Evolutionary conservation across 768 basidiomycete species (phyloP).

Genomic region (Macrolepiota fuliginosa): DNA sequence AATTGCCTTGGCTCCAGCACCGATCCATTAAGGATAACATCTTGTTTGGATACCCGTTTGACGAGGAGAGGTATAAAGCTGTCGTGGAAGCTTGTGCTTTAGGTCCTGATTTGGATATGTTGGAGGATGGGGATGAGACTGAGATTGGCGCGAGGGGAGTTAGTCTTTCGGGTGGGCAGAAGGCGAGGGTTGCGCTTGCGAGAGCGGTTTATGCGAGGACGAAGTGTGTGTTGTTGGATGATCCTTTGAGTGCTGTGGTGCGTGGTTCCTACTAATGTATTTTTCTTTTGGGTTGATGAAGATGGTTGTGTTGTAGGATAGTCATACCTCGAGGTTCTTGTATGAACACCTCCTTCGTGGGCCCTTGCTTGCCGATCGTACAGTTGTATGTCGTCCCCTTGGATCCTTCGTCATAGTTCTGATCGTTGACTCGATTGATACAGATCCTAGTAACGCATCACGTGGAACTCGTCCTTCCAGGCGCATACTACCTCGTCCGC

Average conservation of each 20-base stretch:
- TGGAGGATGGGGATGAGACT: constrained; percentile 85
- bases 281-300: background rate
- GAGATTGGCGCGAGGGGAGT: constrained; percentile 82
- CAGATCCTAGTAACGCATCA: constrained; percentile 80
- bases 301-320: constrained; percentile 27
- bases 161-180: constrained; percentile 79
- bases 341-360: constrained; percentile 30
- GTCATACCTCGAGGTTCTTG: constrained; percentile 31
- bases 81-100: constrained; percentile 88
- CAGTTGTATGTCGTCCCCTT: constrained; percentile 23
- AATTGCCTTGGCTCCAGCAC: constrained; percentile 69
- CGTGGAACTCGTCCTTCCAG: constrained; percentile 77
- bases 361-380: constrained; percentile 29
- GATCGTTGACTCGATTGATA: background rate
- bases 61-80: constrained; percentile 68
- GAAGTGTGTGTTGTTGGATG: constrained; percentile 73
- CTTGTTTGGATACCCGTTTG: constrained; percentile 70
- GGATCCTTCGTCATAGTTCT: background rate
- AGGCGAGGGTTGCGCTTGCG: constrained; percentile 81
- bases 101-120: constrained; percentile 71
- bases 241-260: constrained; percentile 81
- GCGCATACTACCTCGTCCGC: constrained; percentile 68
- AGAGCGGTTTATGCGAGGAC: constrained; percentile 77
- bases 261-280: constrained; percentile 21
- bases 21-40: constrained; percentile 82